phyloP scores from a whole-genome alignment of 345 rosid genomes.

The Reutealis trisperma region DNA sequence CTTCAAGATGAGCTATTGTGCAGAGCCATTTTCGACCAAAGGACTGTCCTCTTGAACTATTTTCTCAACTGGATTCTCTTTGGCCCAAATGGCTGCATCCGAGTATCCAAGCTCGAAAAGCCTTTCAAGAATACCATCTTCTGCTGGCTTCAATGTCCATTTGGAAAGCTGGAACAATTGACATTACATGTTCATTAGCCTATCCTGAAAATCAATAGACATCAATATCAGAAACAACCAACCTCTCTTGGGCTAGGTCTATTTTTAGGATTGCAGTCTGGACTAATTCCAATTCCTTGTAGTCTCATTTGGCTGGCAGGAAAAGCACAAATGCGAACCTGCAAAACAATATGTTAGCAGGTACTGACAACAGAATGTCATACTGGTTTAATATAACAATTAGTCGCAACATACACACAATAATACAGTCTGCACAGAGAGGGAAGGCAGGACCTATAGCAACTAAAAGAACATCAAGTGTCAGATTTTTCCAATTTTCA shows the following conservation, averaged over 20 bases:
- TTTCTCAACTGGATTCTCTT: constrained; percentile 56
- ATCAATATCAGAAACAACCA: constrained; percentile 6
- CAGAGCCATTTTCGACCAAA: constrained; percentile 23
- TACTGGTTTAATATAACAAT: background rate
- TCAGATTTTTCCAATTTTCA: no score
- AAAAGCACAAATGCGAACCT: constrained; percentile 93
- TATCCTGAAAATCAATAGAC: background rate
- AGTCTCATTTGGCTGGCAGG: constrained; percentile 60
- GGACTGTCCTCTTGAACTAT: constrained; percentile 44
- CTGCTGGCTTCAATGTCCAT: constrained; percentile 97
- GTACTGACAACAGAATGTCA: background rate
- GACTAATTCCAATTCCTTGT: constrained; percentile 81
- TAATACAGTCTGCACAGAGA: background rate
- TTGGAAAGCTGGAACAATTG: constrained; percentile 60
- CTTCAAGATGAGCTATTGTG: constrained; percentile 6
- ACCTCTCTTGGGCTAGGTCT: constrained; percentile 76
- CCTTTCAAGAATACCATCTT: constrained; percentile 61
- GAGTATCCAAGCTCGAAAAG: constrained; percentile 78
- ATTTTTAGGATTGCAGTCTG: constrained; percentile 83
- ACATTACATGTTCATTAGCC: constrained; percentile 8
- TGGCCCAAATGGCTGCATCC: constrained; percentile 85
- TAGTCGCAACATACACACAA: constrained; percentile 16
- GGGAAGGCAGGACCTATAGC: no score
- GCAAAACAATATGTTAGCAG: constrained; percentile 15
- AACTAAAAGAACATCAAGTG: no score